Evolutionary conservation across 2,329 filamentous ascomycete genomes (phyloP).

Genomic region (Fusarium sp.): DNA sequence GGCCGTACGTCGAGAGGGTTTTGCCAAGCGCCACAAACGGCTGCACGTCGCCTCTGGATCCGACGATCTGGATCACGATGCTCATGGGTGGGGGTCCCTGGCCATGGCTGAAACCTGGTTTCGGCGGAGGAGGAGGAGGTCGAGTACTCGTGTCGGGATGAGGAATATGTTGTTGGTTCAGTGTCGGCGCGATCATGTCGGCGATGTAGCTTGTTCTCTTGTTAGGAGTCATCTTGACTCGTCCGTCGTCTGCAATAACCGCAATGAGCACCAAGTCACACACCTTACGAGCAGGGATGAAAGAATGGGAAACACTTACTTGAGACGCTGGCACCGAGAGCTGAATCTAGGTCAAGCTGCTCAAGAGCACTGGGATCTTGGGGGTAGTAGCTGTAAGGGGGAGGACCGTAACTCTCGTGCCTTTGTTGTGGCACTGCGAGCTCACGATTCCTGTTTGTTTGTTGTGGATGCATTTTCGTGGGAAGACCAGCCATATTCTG

Average conservation of each 20-base stretch:
- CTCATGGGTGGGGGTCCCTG: conserved; percentile 69
- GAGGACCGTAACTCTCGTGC: neutral
- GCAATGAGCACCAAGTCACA: neutral
- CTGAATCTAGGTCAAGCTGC: neutral
- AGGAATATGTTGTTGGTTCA: neutral
- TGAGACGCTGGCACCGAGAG: neutral
- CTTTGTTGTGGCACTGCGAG: neutral
- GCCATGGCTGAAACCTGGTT: conserved; percentile 68
- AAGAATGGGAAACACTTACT: neutral
- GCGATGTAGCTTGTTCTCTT: neutral
- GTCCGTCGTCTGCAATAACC: neutral
- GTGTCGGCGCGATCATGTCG: neutral
- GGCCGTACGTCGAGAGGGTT: conserved; percentile 69
- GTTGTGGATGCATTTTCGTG: neutral
- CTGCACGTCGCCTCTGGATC: conserved; percentile 77
- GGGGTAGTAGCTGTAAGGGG: neutral
- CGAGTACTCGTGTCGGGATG: neutral
- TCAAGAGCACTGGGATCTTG: neutral
- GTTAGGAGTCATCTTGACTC: neutral
- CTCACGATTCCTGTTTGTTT: neutral
- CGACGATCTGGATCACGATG: conserved; percentile 77
- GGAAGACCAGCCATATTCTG: neutral
- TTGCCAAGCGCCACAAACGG: conserved; percentile 76
- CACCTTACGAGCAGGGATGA: neutral
- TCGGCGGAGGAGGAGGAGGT: conserved; percentile 54